These are phyloP conservation scores for Fusarium torreyae DNA, from an alignment of 2,329 filamentous ascomycete species.

Conservation along the genomic window DNA sequence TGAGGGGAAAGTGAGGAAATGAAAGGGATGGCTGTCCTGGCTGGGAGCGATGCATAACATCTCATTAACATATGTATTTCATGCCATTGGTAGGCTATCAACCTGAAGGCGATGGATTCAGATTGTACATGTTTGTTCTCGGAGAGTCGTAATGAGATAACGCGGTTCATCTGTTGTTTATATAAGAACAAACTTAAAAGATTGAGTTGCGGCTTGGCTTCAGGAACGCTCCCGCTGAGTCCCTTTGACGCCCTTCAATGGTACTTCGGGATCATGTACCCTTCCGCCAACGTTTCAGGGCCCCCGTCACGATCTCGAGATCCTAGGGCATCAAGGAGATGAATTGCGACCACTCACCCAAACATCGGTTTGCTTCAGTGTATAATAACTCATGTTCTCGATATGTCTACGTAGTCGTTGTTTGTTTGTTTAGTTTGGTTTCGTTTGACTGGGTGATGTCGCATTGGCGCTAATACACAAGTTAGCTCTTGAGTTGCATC, in stretches of 20 bases:
- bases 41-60: slow-evolving; percentile 31
- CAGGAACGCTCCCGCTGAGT: not conserved
- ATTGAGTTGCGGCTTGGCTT: slow-evolving; percentile 8
- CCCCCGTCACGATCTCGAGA: not conserved
- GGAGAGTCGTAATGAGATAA: not conserved
- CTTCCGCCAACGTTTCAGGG: not conserved
- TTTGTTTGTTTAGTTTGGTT: slow-evolving; percentile 29
- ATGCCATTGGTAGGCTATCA: slow-evolving; percentile 1
- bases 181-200: slow-evolving; percentile 1
- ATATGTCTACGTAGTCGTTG: not conserved
- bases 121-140: not conserved
- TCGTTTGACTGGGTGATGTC: slow-evolving; percentile 25
- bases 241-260: not conserved
- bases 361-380: not conserved
- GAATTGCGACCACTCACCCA: no score
- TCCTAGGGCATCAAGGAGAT: not conserved
- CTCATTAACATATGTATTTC: slow-evolving; percentile 6
- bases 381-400: not conserved
- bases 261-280: slow-evolving; percentile 1
- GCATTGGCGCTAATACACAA: slow-evolving; percentile 16
- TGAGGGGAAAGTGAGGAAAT: slow-evolving; percentile 37
- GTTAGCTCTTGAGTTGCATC: slow-evolving; percentile 13
- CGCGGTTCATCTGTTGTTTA: not conserved
- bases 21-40: slow-evolving; percentile 46
- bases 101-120: slow-evolving; percentile 3